A percentile compares a stretch with the other conserved stretches of the same genome.
phyloP scores from a whole-genome alignment of 345 rosid species.

The Anastatica hierochuntica region DNA sequence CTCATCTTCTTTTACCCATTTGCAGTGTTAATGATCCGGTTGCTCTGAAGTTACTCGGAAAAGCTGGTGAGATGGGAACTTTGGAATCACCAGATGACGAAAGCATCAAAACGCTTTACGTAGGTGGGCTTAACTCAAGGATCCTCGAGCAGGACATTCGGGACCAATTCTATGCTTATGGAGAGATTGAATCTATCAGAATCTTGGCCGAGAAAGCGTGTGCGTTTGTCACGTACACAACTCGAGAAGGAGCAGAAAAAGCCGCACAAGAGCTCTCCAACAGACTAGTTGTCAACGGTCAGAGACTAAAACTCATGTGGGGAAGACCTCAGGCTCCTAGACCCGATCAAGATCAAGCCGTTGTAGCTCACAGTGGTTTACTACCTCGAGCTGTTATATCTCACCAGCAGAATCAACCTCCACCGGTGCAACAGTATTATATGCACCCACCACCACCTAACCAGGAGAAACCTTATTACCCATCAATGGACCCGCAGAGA shows the following conservation, averaged over 20 bases:
- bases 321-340: conserved; percentile 83
- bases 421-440: conserved; percentile 50
- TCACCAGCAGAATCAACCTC: conserved; percentile 73
- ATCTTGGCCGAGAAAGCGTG: conserved; percentile 78
- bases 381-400: conserved; percentile 76
- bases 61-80: conserved; percentile 60
- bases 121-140: conserved; percentile 81
- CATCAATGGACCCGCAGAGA: conserved; percentile 94
- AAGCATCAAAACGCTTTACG: conserved; percentile 76
- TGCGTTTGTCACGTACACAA: conserved; percentile 87
- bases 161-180: conserved; percentile 76
- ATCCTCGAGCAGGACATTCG: conserved; percentile 73
- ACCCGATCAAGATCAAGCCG: conserved; percentile 55
- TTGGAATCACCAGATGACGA: conserved; percentile 83
- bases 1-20: not conserved
- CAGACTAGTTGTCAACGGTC: conserved; percentile 71
- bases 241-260: conserved; percentile 93
- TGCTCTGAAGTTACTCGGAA: conserved; percentile 13
- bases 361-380: conserved; percentile 58
- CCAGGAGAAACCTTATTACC: conserved; percentile 59
- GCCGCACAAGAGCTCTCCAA: conserved; percentile 91
- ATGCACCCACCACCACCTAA: conserved; percentile 49
- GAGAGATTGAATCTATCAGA: conserved; percentile 75
- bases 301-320: conserved; percentile 87
- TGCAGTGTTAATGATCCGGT: conserved; percentile 21